phyloP scores from a whole-genome alignment of 345 rosid species.

The Chamaenerion angustifolium region DNA sequence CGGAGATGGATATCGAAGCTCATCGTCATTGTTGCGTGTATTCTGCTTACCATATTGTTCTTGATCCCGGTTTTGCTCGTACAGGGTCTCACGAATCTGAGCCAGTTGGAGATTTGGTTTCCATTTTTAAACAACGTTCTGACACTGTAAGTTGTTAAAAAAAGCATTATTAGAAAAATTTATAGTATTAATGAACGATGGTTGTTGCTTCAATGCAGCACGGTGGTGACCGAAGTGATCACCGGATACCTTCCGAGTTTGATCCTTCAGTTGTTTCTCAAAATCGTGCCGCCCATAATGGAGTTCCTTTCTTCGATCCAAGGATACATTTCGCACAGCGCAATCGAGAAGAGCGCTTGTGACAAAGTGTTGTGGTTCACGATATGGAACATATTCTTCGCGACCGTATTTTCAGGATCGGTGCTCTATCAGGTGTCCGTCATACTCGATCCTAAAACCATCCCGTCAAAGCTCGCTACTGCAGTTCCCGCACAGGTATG shows the following conservation, averaged over 20 bases:
- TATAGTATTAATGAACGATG: too few relatives aligned
- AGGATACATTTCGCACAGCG: slow-evolving; percentile 76
- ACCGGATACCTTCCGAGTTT: slow-evolving; percentile 96
- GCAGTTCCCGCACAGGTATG: slow-evolving; percentile 91
- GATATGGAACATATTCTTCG: slow-evolving; percentile 87
- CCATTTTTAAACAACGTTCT: slow-evolving; percentile 72
- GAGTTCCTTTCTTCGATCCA: slow-evolving; percentile 84
- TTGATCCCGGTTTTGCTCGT: slow-evolving; percentile 82
- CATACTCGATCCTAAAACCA: slow-evolving; percentile 57
- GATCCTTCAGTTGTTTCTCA: slow-evolving; percentile 68
- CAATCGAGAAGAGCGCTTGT: slow-evolving; percentile 81
- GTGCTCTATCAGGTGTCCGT: slow-evolving; percentile 44
- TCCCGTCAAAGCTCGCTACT: slow-evolving; percentile 63
- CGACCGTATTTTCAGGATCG: slow-evolving; percentile 88
- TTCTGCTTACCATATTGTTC: slow-evolving; percentile 66
- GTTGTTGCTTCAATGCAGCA: slow-evolving; percentile 40
- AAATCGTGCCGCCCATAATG: slow-evolving; percentile 80
- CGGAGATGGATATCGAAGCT: slow-evolving; percentile 71
- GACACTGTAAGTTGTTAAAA: slow-evolving; percentile 41
- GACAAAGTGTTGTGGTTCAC: slow-evolving; percentile 93
- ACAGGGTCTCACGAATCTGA: slow-evolving; percentile 89
- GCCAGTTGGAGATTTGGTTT: slow-evolving; percentile 60
- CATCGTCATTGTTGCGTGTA: slow-evolving; percentile 48
- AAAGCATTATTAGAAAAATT: too few relatives aligned
- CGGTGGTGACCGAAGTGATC: slow-evolving; percentile 51